phyloP scores from a whole-genome alignment of 2,329 filamentous ascomycete species.

The Dactylellina drechsleri region DNA sequence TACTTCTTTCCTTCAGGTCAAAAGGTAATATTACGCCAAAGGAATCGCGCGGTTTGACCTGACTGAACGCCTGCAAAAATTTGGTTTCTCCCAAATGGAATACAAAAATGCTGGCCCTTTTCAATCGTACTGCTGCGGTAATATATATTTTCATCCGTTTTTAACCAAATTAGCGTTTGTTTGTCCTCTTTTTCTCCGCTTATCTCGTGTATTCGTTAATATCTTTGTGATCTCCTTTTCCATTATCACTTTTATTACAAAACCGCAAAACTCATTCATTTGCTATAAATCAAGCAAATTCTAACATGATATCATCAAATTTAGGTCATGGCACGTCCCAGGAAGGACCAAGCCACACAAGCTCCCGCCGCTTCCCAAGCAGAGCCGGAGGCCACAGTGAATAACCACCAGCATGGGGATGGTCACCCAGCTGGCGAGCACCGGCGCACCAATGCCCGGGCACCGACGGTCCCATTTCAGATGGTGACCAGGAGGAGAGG shows the following conservation, averaged over 20 bases:
- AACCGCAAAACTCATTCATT: not conserved
- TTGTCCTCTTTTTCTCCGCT: not conserved
- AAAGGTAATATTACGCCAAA: not conserved
- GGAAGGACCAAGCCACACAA: slow-evolving; percentile 28
- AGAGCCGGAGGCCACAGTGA: slow-evolving; percentile 20
- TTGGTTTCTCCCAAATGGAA: slow-evolving; percentile 47
- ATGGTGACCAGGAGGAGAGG: slow-evolving; percentile 50
- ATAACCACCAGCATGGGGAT: not conserved
- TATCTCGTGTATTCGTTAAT: not conserved
- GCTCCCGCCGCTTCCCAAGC: slow-evolving; percentile 3
- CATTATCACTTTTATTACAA: not conserved
- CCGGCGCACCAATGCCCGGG: slow-evolving; percentile 33
- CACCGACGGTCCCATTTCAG: slow-evolving; percentile 51
- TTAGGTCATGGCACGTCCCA: slow-evolving; percentile 49
- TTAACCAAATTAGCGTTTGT: not conserved
- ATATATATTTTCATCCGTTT: slow-evolving; percentile 8
- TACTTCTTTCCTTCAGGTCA: slow-evolving; percentile 15
- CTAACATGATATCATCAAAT: slow-evolving; percentile 22
- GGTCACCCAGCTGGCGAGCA: slow-evolving; percentile 37
- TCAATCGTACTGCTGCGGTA: slow-evolving; percentile 48
- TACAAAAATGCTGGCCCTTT: slow-evolving; percentile 50
- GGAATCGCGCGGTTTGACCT: not conserved
- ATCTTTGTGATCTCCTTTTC: not conserved
- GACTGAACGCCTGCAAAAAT: not conserved
- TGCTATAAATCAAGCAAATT: not conserved